These are phyloP conservation scores for Ophiostoma tasmaniense DNA, from an alignment of 2,329 filamentous ascomycete genomes.

Conservation along the genomic window DNA sequence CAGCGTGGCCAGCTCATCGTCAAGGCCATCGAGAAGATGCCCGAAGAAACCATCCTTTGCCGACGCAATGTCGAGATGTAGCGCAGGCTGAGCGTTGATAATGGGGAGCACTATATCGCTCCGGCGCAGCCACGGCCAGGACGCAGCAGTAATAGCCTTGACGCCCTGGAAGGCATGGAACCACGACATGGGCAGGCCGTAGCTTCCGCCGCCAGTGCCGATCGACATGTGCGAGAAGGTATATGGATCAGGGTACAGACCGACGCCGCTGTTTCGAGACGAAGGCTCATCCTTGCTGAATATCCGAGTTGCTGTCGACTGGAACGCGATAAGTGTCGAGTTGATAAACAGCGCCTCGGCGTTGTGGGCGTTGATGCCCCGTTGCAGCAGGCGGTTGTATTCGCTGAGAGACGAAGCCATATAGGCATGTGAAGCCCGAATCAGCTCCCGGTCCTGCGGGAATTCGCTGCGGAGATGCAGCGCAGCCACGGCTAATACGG, in stretches of 20 bases:
- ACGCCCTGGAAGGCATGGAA: constrained; percentile 61
- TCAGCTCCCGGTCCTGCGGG: constrained; percentile 51
- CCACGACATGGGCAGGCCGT: constrained; percentile 54
- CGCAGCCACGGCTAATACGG: constrained; percentile 55
- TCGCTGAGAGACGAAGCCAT: constrained; percentile 55
- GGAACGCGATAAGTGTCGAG: constrained; percentile 55
- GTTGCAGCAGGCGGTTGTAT: constrained; percentile 48
- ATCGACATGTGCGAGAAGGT: constrained; percentile 11
- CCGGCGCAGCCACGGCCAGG: constrained; percentile 55
- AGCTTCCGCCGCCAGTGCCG: constrained; percentile 29
- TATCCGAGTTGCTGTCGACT: constrained; percentile 55
- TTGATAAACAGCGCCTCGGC: constrained; percentile 57
- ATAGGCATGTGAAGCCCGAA: constrained; percentile 55
- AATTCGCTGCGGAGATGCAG: constrained; percentile 50
- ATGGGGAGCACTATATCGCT: constrained; percentile 51
- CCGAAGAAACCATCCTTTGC: constrained; percentile 51
- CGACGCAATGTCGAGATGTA: constrained; percentile 51
- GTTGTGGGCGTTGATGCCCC: constrained; percentile 49
- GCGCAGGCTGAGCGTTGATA: constrained; percentile 54
- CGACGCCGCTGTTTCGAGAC: neutral
- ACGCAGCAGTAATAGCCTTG: constrained; percentile 55
- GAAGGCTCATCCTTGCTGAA: constrained; percentile 47
- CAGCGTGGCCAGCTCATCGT: constrained; percentile 42
- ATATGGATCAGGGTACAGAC: constrained; percentile 12
- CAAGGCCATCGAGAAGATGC: constrained; percentile 48